A percentile compares a stretch with the other conserved stretches of the same genome.
These are phyloP conservation scores for Podila epicladia DNA, from an alignment of 192 early-diverging fungal species.

Conservation along the genomic window DNA sequence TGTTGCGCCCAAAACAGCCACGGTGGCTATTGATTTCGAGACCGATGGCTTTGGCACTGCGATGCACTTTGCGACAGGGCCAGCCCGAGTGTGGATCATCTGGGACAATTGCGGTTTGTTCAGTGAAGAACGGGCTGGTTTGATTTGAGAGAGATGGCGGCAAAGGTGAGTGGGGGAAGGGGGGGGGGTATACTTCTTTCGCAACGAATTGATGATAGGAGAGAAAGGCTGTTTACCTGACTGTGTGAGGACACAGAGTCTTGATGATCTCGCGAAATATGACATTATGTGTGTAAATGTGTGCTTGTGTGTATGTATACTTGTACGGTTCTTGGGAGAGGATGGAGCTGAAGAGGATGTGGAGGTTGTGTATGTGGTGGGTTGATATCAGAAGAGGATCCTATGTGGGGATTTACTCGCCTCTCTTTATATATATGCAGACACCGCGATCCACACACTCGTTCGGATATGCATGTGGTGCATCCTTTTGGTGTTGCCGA, in stretches of 20 bases:
- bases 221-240: neutral
- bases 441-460: too few species aligned
- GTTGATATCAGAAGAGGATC: too few species aligned
- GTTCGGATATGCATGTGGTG: too few species aligned
- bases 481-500: too few species aligned
- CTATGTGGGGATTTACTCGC: too few species aligned
- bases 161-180: neutral
- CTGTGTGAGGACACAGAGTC: neutral
- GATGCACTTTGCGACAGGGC: neutral
- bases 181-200: neutral
- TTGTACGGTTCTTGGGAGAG: too few species aligned
- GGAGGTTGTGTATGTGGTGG: too few species aligned
- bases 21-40: neutral
- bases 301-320: neutral
- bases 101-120: neutral
- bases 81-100: neutral
- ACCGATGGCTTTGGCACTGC: neutral
- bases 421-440: too few species aligned
- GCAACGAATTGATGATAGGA: neutral
- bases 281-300: neutral
- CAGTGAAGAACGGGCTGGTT: neutral
- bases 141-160: neutral
- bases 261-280: neutral
- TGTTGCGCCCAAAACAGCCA: neutral
- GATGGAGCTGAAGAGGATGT: too few species aligned